Base-by-base conservation (phyloP, 1,284 basidiomycete genomes). In the Crucibulum cyathiforme region DNA sequence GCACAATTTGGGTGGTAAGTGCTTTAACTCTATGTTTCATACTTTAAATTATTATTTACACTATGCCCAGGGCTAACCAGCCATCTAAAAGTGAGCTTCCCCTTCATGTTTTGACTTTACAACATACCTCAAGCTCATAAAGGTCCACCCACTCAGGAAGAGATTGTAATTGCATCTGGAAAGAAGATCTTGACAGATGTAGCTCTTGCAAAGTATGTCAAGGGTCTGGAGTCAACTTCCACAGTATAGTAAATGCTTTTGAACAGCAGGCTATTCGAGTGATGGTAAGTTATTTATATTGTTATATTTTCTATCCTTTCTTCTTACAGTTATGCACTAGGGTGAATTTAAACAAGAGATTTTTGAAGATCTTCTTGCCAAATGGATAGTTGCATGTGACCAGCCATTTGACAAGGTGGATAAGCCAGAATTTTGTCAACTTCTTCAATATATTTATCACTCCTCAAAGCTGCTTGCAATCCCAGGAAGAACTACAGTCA, bases 1-100 rank as follows among this genome's bases (percentile, higher is more conserved):
- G 9, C 47, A 57, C 41, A 67, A 59, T 46, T 41, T 69, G 0
- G 63, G 56, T 50, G 57, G 70, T 70, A 58, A 10, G 63, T 64
- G 39, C 47, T 31, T 31, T 45, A 34, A 5, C 10, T 52, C 47
- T 45, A 12, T 24, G 36, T 53, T 43, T 31, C n/a, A 45, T 37
- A 36, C 12, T 45, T 41, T 24, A 37, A 17, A 41, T 63, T 34
- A 53, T 59, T 31, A 12, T 10, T 35, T 36, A 13, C 34, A n/a
- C 41, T n/a, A n/a, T 10, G 36, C n/a, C n/a, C n/a, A 69, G 64
- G 37, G 2, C 57, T 67, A 9, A 57, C 63, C 5, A 55, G 38
- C 15, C 48, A 70, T 51, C 45, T 68, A 9, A 56, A 46, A 12
- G 43, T 35, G 1, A 36, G 53, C 17, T 54, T 56, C 10, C 54